Evolutionary conservation across 1,139 yeast species (phyloP).

Genomic region (Kluyveromyces sp.): DNA sequence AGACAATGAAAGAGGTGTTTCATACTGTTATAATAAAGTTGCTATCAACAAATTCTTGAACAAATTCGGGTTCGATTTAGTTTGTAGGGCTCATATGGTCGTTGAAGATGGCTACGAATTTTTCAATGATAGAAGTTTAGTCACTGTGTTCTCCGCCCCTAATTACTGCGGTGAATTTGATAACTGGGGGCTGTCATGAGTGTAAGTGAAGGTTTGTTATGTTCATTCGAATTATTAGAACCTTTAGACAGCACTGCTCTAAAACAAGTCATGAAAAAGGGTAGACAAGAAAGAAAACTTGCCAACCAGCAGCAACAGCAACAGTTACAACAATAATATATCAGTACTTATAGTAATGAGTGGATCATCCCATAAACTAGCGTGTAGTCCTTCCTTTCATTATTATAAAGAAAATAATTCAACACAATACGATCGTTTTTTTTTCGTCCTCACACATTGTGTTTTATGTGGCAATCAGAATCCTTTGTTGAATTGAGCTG

Average conservation of each 20-base stretch:
- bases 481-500: too few species aligned
- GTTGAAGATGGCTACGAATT: constrained; percentile 98
- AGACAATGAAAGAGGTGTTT: constrained; percentile 94
- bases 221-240: constrained; percentile 87
- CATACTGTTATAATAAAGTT: constrained; percentile 89
- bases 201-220: constrained; percentile 82
- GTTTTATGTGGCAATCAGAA: too few species aligned
- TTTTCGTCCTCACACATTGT: too few species aligned
- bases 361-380: background rate
- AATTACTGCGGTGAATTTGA: constrained; percentile 98
- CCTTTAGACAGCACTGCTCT: constrained; percentile 90
- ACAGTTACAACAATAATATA: constrained; percentile 21
- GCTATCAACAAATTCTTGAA: constrained; percentile 86
- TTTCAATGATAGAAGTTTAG: constrained; percentile 86
- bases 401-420: too few species aligned
- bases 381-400: background rate
- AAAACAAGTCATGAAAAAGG: constrained; percentile 86
- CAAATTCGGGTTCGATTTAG: constrained; percentile 86
- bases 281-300: constrained; percentile 65
- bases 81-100: constrained; percentile 97
- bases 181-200: constrained; percentile 98
- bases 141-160: constrained; percentile 94
- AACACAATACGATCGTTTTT: too few species aligned
- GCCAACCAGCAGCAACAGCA: constrained; percentile 37
- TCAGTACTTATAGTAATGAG: background rate